Percentiles rank a stretch among this genome's conserved stretches.
These are phyloP conservation scores for Boehmeria nivea DNA, from an alignment of 306 rosid genomes.

Conservation along the genomic window DNA sequence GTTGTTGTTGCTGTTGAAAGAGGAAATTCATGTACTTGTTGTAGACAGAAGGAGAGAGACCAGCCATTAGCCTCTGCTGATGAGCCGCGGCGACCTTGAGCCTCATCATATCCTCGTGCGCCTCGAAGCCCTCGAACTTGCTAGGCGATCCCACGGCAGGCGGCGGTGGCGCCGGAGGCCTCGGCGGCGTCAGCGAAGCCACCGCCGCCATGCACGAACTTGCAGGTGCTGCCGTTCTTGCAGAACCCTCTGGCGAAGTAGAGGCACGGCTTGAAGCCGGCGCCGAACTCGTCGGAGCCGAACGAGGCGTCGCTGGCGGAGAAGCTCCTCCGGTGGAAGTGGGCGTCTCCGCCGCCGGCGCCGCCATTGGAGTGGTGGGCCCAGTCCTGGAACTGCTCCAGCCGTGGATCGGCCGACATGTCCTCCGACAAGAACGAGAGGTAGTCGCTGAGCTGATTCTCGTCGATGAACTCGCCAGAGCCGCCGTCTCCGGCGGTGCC, in stretches of 20 bases:
- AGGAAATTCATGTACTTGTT: constrained; percentile 63
- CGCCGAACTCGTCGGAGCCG: constrained; percentile 54
- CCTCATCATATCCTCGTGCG: constrained; percentile 66
- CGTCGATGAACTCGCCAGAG: constrained; percentile 58
- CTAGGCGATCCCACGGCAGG: constrained; percentile 80
- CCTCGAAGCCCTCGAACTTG: constrained; percentile 58
- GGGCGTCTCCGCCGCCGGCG: constrained; percentile 39
- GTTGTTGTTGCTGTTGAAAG: constrained; percentile 83
- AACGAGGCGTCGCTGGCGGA: constrained; percentile 79
- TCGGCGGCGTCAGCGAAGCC: constrained; percentile 54
- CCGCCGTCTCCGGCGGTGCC: constrained; percentile 22
- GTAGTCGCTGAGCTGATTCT: constrained; percentile 59
- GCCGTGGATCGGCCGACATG: constrained; percentile 47
- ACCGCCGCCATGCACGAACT: constrained; percentile 60
- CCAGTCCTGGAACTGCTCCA: too few species aligned
- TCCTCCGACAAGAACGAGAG: constrained; percentile 73
- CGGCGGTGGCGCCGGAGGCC: constrained; percentile 34
- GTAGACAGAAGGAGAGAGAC: constrained; percentile 51
- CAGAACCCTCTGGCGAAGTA: constrained; percentile 89
- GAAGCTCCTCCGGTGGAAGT: constrained; percentile 66
- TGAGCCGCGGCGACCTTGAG: constrained; percentile 42
- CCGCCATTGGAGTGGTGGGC: not conserved
- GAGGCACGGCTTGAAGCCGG: constrained; percentile 74
- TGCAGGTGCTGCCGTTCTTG: constrained; percentile 82
- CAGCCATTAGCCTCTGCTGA: constrained; percentile 58